These are phyloP conservation scores for Ustilago nuda DNA, from an alignment of 1,284 basidiomycete genomes.

Conservation along the genomic window DNA sequence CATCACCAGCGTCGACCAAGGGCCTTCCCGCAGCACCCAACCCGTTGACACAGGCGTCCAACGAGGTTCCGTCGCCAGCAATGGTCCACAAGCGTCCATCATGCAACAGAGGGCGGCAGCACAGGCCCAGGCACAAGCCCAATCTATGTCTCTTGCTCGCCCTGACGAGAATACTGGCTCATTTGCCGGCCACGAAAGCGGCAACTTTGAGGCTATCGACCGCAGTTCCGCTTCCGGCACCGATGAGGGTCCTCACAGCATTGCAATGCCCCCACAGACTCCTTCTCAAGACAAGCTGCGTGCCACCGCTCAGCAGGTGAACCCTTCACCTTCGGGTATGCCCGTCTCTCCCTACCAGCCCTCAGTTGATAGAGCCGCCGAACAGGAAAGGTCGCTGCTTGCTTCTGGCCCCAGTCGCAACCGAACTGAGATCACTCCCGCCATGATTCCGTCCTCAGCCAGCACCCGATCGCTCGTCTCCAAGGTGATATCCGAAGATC, in stretches of 20 bases:
- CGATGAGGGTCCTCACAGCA: conserved; percentile 27
- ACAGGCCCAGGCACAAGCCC: conserved; percentile 53
- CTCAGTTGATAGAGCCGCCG: conserved; percentile 19
- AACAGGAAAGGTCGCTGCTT: conserved; percentile 43
- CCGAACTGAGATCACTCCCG: conserved; percentile 35
- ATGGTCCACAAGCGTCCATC: conserved; percentile 46
- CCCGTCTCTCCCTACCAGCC: conserved; percentile 29
- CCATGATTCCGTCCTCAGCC: conserved; percentile 45
- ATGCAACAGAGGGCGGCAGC: conserved; percentile 63
- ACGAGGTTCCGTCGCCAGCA: conserved; percentile 6
- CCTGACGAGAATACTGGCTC: conserved; percentile 24
- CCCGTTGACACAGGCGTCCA: conserved; percentile 33
- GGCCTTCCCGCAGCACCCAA: conserved; percentile 29
- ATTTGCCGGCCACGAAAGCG: conserved; percentile 34
- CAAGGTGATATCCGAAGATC: conserved; percentile 35
- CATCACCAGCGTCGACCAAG: conserved; percentile 40
- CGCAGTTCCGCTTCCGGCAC: conserved; percentile 48
- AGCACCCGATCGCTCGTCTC: conserved; percentile 44
- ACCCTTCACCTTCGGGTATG: conserved; percentile 21
- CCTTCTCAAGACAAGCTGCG: conserved; percentile 20
- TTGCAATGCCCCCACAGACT: conserved; percentile 14
- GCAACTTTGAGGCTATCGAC: conserved; percentile 52
- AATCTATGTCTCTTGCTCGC: conserved; percentile 32
- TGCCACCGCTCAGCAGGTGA: conserved; percentile 22
- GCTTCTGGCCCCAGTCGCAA: conserved; percentile 48